These are phyloP conservation scores for Zoysia matrella DNA, from an alignment of 202 grass and related monocot genomes.

Conservation along the genomic window DNA sequence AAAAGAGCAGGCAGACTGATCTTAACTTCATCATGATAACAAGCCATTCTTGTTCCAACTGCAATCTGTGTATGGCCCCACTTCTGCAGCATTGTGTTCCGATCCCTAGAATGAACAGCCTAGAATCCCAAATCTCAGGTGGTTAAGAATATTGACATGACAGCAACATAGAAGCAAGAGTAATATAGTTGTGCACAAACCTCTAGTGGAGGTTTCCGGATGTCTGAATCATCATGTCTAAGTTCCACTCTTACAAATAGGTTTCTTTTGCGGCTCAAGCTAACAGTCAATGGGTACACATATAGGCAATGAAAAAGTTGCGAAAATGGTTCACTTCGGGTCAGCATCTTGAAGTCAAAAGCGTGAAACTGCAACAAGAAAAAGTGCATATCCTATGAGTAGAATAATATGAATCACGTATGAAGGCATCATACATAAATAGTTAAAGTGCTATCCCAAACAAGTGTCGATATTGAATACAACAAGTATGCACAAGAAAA, in stretches of 20 bases:
- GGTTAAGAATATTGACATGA: constrained; percentile 46
- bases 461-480: constrained; percentile 20
- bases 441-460: constrained; percentile 12
- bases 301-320: constrained; percentile 93
- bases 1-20: constrained; percentile 90
- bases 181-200: constrained; percentile 53
- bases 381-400: background rate
- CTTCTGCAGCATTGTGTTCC: constrained; percentile 71
- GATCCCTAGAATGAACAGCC: constrained; percentile 86
- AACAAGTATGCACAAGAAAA: constrained; percentile 23
- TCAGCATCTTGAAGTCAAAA: constrained; percentile 90
- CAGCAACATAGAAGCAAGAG: constrained; percentile 28
- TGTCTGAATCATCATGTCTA: constrained; percentile 95
- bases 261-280: constrained; percentile 95
- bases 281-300: constrained; percentile 91
- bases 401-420: constrained; percentile 20
- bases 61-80: constrained; percentile 92
- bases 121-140: constrained; percentile 51
- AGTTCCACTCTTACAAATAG: constrained; percentile 89
- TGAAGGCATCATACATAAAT: constrained; percentile 27
- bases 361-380: constrained; percentile 80
- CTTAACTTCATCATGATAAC: constrained; percentile 98
- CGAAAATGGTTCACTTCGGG: constrained; percentile 88
- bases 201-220: constrained; percentile 85
- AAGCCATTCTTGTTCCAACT: constrained; percentile 76